Percentiles rank a stretch among this genome's conserved stretches.
Evolutionary conservation across 495 filamentous ascomycete species (phyloP).

Genomic region (Darksidea phi): DNA sequence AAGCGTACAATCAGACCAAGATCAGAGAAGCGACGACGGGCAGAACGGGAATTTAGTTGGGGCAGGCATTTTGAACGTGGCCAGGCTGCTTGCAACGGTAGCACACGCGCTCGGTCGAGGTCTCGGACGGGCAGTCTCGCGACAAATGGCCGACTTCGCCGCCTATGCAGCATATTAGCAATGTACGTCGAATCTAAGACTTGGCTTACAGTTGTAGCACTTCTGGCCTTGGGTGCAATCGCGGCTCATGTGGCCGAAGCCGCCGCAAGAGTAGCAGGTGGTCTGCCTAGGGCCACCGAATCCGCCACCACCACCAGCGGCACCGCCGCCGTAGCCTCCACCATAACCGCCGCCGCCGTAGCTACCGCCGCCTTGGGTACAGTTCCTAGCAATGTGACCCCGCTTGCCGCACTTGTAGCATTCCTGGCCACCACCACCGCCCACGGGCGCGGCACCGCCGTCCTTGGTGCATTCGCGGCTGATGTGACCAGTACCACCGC

Average conservation of each 20-base stretch:
- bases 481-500: conserved; percentile 83
- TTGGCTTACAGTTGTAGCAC: conserved; percentile 91
- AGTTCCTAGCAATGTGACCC: conserved; percentile 97
- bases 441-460: conserved; percentile 49
- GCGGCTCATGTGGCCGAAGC: conserved; percentile 92
- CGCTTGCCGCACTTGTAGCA: conserved; percentile 99
- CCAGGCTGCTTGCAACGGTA: conserved; percentile 99
- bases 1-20: neutral
- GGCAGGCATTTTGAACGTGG: conserved; percentile 91
- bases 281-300: conserved; percentile 58
- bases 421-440: conserved; percentile 62
- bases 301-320: conserved; percentile 53
- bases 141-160: conserved; percentile 92
- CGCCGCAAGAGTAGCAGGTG: conserved; percentile 96
- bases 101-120: conserved; percentile 87
- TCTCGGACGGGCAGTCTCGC: conserved; percentile 91
- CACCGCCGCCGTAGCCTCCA: conserved; percentile 48
- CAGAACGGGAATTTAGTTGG: conserved; percentile 55
- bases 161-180: conserved; percentile 45
- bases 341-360: conserved; percentile 37
- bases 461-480: conserved; percentile 81
- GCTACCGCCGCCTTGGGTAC: conserved; percentile 57
- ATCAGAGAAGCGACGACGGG: conserved; percentile 5
- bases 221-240: conserved; percentile 99
- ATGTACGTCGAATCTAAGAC: conserved; percentile 13